Evolutionary conservation across 495 filamentous ascomycete species (phyloP).

Genomic region (Daldinia decipiens): DNA sequence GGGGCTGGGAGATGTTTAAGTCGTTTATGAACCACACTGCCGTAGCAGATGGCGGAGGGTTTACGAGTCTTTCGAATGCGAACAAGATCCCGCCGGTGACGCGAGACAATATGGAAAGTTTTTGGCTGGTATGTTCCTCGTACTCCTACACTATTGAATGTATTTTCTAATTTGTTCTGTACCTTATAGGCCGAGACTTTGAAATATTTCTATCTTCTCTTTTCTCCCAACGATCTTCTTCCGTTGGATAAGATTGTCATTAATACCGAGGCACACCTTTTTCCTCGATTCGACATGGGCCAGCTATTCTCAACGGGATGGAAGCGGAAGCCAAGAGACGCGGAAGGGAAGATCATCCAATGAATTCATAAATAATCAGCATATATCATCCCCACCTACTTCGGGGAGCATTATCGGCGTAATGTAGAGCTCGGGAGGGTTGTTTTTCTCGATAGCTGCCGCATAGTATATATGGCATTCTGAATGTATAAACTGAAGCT

Average conservation of each 20-base stretch:
- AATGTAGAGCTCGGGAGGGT: conserved; percentile 9
- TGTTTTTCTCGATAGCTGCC: conserved; percentile 13
- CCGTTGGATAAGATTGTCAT: conserved; percentile 87
- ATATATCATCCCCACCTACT: conserved; percentile 18
- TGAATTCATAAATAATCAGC: conserved; percentile 4
- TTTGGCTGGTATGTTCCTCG: conserved; percentile 78
- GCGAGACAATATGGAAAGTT: conserved; percentile 92
- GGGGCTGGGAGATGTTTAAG: conserved; percentile 99
- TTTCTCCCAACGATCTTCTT: conserved; percentile 84
- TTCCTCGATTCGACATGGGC: conserved; percentile 85
- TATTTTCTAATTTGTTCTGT: conserved; percentile 17
- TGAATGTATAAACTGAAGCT: conserved; percentile 25
- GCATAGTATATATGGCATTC: conserved; percentile 27
- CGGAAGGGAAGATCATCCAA: conserved; percentile 49
- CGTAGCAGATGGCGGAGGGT: conserved; percentile 78
- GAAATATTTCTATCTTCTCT: conserved; percentile 97
- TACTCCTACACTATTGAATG: conserved; percentile 14
- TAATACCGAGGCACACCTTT: conserved; percentile 94
- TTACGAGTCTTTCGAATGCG: conserved; percentile 83
- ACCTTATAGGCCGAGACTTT: conserved; percentile 85
- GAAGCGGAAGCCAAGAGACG: conserved; percentile 72
- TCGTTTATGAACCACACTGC: conserved; percentile 85
- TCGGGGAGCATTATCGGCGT: conserved; percentile 32
- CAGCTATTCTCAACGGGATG: conserved; percentile 88
- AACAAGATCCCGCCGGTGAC: conserved; percentile 69